Evolutionary conservation across 257 asterid genomes (phyloP).

Genomic region (Galeopsis tetrahit): DNA sequence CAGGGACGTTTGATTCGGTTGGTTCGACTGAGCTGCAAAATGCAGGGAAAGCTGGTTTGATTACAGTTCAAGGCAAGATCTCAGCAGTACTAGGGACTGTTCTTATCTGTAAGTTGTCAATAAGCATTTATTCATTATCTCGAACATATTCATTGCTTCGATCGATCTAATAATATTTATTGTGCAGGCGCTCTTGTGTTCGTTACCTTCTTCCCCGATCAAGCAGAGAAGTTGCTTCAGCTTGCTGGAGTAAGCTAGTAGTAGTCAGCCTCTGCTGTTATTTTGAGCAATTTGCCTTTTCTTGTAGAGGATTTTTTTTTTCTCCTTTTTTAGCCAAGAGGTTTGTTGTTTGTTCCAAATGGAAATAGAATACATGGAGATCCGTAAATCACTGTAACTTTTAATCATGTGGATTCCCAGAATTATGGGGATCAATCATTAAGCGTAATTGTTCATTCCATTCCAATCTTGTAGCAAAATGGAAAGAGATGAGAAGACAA

Average conservation of each 20-base stretch:
- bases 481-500: not conserved
- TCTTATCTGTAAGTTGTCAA: constrained; percentile 69
- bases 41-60: constrained; percentile 95
- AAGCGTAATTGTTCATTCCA: not conserved
- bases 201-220: constrained; percentile 88
- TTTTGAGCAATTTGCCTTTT: not conserved
- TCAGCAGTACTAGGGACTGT: constrained; percentile 90
- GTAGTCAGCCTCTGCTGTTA: constrained; percentile 40
- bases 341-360: not conserved
- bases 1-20: constrained; percentile 80
- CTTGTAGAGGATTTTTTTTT: constrained; percentile 6
- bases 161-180: not conserved
- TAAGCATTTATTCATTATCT: not conserved
- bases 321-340: not conserved
- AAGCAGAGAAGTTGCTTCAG: constrained; percentile 80
- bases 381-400: constrained; percentile 25
- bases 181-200: constrained; percentile 80
- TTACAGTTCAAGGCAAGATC: constrained; percentile 84
- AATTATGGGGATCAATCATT: constrained; percentile 13
- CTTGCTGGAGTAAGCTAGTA: constrained; percentile 61
- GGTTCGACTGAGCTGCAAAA: constrained; percentile 90
- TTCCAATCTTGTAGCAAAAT: not conserved
- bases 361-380: constrained; percentile 7
- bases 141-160: not conserved
- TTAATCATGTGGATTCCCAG: not conserved